phyloP scores from a whole-genome alignment of 2,329 filamentous ascomycete species.

The Ophiosphaerella narmari region DNA sequence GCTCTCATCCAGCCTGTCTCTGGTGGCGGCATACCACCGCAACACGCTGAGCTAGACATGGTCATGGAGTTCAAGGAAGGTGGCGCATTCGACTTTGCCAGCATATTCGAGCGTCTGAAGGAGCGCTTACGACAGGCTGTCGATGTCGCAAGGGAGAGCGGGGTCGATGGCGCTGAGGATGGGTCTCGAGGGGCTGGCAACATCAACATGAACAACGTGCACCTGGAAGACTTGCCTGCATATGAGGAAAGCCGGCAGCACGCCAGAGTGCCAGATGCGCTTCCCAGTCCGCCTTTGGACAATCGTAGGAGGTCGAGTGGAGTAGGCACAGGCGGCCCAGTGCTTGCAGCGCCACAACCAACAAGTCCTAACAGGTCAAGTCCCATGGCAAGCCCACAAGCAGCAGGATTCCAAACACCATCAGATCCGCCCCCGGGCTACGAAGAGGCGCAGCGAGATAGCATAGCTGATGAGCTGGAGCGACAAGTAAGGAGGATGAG shows the following conservation, averaged over 20 bases:
- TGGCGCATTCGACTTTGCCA: slow-evolving; percentile 90
- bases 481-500: slow-evolving; percentile 30
- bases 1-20: slow-evolving; percentile 78
- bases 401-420: slow-evolving; percentile 54
- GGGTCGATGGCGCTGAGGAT: slow-evolving; percentile 53
- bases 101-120: slow-evolving; percentile 80
- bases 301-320: slow-evolving; percentile 6
- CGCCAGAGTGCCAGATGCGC: slow-evolving; percentile 39
- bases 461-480: slow-evolving; percentile 75
- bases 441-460: slow-evolving; percentile 85
- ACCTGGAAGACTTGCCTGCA: slow-evolving; percentile 84
- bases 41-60: slow-evolving; percentile 74
- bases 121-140: slow-evolving; percentile 82
- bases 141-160: slow-evolving; percentile 72
- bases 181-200: slow-evolving; percentile 27
- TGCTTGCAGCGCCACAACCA: slow-evolving; percentile 19
- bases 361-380: slow-evolving; percentile 33
- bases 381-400: slow-evolving; percentile 35
- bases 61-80: slow-evolving; percentile 92
- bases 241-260: slow-evolving; percentile 69
- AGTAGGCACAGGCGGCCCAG: slow-evolving; percentile 19
- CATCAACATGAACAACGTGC: slow-evolving; percentile 67
- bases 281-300: slow-evolving; percentile 26
- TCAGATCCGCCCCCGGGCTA: slow-evolving; percentile 87
- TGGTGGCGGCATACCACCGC: slow-evolving; percentile 79